phyloP scores from a whole-genome alignment of 2,329 filamentous ascomycete genomes.

The Colletotrichum destructivum region DNA sequence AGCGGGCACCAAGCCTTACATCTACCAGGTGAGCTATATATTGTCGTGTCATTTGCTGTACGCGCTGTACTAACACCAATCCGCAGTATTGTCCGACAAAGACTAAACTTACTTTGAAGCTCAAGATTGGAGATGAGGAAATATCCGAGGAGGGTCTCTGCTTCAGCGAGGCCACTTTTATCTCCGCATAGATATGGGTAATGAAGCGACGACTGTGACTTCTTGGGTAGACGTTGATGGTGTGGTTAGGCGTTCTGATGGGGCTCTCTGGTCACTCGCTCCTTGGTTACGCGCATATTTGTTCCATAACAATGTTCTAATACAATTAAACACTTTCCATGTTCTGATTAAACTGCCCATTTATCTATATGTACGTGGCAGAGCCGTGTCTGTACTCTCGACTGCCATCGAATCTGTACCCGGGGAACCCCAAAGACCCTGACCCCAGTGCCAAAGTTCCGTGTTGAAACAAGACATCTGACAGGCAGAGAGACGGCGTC shows the following conservation, averaged over 20 bases:
- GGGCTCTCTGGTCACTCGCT: constrained; percentile 37
- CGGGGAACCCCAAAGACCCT: constrained; percentile 1
- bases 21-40: constrained; percentile 82
- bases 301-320: constrained; percentile 38
- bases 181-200: constrained; percentile 70
- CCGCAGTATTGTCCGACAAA: constrained; percentile 77
- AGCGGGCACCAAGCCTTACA: constrained; percentile 95
- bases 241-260: constrained; percentile 41
- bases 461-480: constrained; percentile 22
- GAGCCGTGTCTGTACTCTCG: background rate
- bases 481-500: constrained; percentile 1
- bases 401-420: background rate
- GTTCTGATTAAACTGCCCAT: background rate
- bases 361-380: background rate
- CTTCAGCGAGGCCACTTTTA: constrained; percentile 96
- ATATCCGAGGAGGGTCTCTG: constrained; percentile 82
- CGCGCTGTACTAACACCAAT: constrained; percentile 45
- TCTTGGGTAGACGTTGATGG: constrained; percentile 34
- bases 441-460: constrained; percentile 1
- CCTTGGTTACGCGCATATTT: constrained; percentile 31
- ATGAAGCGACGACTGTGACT: constrained; percentile 16
- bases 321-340: constrained; percentile 36
- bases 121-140: constrained; percentile 88
- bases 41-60: background rate
- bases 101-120: constrained; percentile 79